Evolutionary conservation across 108 stramenopile species (phyloP).

Genomic region (Skeletonema potamos): DNA sequence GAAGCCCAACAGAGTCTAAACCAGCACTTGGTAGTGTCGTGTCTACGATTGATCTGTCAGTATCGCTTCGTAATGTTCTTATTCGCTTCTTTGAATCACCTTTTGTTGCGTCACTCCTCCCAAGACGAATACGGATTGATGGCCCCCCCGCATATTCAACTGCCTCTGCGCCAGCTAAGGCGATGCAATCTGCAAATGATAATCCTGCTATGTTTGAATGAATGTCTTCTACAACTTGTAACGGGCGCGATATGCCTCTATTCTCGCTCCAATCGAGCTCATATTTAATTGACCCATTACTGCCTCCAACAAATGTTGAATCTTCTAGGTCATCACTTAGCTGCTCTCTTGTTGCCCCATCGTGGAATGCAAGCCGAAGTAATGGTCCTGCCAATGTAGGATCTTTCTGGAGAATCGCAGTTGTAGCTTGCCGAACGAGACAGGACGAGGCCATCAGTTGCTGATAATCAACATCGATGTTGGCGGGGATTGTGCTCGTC

Average conservation of each 20-base stretch:
- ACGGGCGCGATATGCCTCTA: constrained; percentile 49
- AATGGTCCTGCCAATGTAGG: constrained; percentile 47
- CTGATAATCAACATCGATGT: background rate
- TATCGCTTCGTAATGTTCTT: constrained; percentile 6
- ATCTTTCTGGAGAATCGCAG: constrained; percentile 5
- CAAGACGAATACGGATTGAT: constrained; percentile 44
- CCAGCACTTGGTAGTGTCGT: constrained; percentile 56
- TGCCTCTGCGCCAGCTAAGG: constrained; percentile 52
- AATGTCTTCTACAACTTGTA: constrained; percentile 44
- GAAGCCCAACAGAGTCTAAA: constrained; percentile 59
- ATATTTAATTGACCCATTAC: constrained; percentile 67
- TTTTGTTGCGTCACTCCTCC: constrained; percentile 36
- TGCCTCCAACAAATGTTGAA: constrained; percentile 24
- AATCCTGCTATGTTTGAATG: constrained; percentile 16
- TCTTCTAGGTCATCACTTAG: background rate
- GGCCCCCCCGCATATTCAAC: constrained; percentile 55
- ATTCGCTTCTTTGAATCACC: constrained; percentile 35
- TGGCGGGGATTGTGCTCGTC: background rate
- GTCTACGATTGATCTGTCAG: constrained; percentile 42
- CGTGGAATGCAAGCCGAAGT: constrained; percentile 65
- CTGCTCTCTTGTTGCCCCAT: constrained; percentile 51
- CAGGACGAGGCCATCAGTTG: background rate
- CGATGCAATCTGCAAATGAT: constrained; percentile 62
- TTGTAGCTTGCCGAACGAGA: constrained; percentile 1
- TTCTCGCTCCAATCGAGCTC: constrained; percentile 61